Conservation (phyloP, 371 early-diverging fungal species). For the Gilbertella persicaria region DNA sequence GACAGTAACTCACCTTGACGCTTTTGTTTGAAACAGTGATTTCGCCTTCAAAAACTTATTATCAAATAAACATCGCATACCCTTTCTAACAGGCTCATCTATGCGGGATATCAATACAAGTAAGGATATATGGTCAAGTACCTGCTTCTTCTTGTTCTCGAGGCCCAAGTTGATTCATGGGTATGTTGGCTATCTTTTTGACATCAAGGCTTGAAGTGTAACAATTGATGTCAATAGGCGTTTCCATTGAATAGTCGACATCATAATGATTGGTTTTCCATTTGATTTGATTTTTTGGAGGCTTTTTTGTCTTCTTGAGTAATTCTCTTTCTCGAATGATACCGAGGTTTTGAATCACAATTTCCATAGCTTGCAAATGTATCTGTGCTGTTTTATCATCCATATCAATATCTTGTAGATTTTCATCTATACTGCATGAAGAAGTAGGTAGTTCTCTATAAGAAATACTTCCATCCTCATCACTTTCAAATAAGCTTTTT, state of each 20-base stretch:
- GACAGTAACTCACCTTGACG: constrained; percentile 11
- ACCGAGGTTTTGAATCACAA: constrained; percentile 14
- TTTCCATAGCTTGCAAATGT: constrained; percentile 17
- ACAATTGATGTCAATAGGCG: constrained; percentile 2
- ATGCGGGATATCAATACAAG: too few relatives aligned
- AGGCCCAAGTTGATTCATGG: constrained; percentile 46
- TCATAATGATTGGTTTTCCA: neutral
- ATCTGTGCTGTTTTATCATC: neutral
- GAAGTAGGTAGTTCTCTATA: constrained; percentile 2
- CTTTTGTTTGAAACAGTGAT: constrained; percentile 19
- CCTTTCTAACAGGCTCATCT: constrained; percentile 48
- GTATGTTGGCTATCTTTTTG: constrained; percentile 24
- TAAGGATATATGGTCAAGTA: too few relatives aligned
- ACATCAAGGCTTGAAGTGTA: constrained; percentile 5
- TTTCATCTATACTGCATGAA: neutral
- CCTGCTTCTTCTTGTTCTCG: constrained; percentile 59
- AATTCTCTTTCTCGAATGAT: constrained; percentile 4
- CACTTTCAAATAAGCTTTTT: too few relatives aligned
- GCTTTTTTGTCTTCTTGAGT: neutral
- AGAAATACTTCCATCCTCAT: neutral
- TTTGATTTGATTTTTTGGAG: neutral
- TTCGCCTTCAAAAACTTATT: constrained; percentile 52
- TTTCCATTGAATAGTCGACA: constrained; percentile 9
- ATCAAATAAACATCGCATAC: constrained; percentile 44
- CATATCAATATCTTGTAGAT: constrained; percentile 4